Evolutionary conservation across 176 grass and related monocot genomes (phyloP).

Genomic region (Cenchrus fungigraminus): DNA sequence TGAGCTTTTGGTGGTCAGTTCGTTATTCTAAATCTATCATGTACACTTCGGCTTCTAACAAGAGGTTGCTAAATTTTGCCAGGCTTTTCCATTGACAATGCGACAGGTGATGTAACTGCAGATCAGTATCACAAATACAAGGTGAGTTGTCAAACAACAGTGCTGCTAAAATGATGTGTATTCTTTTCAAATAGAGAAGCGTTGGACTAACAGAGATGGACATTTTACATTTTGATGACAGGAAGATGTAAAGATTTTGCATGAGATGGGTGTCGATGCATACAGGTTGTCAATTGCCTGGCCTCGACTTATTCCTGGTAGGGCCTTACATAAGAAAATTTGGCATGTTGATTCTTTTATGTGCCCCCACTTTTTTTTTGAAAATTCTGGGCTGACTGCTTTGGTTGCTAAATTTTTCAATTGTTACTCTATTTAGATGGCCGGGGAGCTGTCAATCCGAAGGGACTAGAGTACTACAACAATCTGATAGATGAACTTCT

Average conservation of each 20-base stretch:
- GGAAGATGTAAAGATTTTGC: conserved; percentile 94
- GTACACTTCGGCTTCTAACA: conserved; percentile 3
- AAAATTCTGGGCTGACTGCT: not conserved
- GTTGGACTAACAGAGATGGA: not conserved
- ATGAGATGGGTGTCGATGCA: conserved; percentile 78
- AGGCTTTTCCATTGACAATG: conserved; percentile 58
- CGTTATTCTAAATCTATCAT: not conserved
- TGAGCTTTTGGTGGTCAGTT: not conserved
- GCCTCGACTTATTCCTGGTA: conserved; percentile 88
- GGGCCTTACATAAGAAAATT: not conserved
- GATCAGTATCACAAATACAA: conserved; percentile 97
- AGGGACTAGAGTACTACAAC: conserved; percentile 89
- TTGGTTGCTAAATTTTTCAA: not conserved
- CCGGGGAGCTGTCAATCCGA: conserved; percentile 77
- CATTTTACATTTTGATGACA: conserved; percentile 17
- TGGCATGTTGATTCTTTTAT: not conserved
- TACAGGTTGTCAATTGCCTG: conserved; percentile 93
- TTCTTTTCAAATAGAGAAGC: not conserved
- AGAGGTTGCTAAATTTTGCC: not conserved
- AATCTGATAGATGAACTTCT: conserved; percentile 87
- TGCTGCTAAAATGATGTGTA: not conserved
- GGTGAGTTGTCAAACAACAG: conserved; percentile 35
- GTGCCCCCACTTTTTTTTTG: not conserved
- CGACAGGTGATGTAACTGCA: conserved; percentile 72
- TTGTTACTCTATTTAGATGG: conserved; percentile 63